Conservation (phyloP, 805 yeast species). For the Yarrowia keelungensis region DNA sequence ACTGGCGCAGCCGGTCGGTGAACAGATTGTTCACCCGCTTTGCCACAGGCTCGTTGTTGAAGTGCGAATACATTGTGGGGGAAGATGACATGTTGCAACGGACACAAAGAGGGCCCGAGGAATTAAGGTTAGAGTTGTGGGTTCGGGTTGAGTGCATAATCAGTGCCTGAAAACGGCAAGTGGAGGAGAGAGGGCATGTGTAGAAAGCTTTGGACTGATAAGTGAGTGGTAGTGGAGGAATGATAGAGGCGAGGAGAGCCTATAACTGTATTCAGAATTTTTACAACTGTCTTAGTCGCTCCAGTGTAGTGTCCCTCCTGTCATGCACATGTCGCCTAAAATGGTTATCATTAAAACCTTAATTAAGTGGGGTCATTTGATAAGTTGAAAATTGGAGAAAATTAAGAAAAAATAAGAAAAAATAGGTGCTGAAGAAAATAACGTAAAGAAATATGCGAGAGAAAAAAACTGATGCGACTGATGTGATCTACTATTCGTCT, state of each 20-base stretch:
- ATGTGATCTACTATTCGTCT: too few relatives aligned
- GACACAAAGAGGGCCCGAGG: not conserved
- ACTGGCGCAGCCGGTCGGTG: slow-evolving; percentile 75
- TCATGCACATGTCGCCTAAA: not conserved
- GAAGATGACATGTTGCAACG: not conserved
- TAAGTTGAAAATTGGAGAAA: too few relatives aligned
- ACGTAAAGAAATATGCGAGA: too few relatives aligned
- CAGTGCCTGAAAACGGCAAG: slow-evolving; percentile 18
- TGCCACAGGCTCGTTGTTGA: slow-evolving; percentile 64
- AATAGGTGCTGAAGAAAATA: too few relatives aligned
- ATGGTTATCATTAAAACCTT: not conserved
- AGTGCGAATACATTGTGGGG: slow-evolving; percentile 16
- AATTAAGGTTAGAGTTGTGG: not conserved
- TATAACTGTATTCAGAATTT: too few relatives aligned
- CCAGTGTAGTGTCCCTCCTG: not conserved
- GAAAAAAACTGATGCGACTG: too few relatives aligned
- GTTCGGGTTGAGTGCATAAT: slow-evolving; percentile 30
- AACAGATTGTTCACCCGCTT: slow-evolving; percentile 79
- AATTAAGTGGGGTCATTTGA: not conserved
- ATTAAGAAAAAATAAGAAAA: too few relatives aligned
- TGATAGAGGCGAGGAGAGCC: not conserved
- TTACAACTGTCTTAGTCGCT: too few relatives aligned
- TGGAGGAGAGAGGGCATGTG: not conserved
- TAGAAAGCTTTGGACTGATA: too few relatives aligned
- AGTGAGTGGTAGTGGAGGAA: not conserved